These are phyloP conservation scores for Solanum medicagineum DNA, from an alignment of 257 asterid genomes.

Conservation along the genomic window DNA sequence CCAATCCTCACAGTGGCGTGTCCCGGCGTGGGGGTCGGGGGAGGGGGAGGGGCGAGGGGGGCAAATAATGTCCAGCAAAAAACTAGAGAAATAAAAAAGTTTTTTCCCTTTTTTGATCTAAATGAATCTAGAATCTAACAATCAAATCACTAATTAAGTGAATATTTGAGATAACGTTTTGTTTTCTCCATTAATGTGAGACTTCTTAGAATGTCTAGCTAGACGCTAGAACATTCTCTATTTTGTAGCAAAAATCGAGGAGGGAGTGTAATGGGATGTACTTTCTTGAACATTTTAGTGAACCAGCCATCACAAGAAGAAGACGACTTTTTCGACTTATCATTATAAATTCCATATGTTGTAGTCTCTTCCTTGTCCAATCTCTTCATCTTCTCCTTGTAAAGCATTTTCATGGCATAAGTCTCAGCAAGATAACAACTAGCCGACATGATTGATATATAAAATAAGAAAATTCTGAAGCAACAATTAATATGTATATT, in stretches of 20 bases:
- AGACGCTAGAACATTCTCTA: not conserved
- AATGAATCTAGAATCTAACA: not conserved
- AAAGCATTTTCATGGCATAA: constrained; percentile 8
- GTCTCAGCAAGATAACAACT: constrained; percentile 18
- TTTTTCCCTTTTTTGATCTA: too few species aligned
- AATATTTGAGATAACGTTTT: not conserved
- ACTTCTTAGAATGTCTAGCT: not conserved
- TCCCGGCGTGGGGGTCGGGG: too few species aligned
- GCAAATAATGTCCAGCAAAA: not conserved
- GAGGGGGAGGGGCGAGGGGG: too few species aligned
- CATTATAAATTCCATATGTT: not conserved
- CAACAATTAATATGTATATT: not conserved
- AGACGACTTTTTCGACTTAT: not conserved
- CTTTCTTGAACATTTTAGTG: not conserved
- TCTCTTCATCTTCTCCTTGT: constrained; percentile 13
- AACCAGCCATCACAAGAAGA: not conserved
- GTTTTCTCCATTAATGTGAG: not conserved
- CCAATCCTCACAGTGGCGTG: too few species aligned
- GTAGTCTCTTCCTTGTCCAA: not conserved
- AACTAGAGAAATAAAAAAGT: too few species aligned
- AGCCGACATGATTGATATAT: not conserved
- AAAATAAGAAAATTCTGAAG: not conserved
- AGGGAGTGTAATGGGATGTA: not conserved
- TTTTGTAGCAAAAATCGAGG: not conserved
- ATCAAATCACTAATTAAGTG: not conserved